Evolutionary conservation across 257 asterid genomes (phyloP), one percentile per base, ranked within the genome.

Genomic region (Echites panduratus): DNA sequence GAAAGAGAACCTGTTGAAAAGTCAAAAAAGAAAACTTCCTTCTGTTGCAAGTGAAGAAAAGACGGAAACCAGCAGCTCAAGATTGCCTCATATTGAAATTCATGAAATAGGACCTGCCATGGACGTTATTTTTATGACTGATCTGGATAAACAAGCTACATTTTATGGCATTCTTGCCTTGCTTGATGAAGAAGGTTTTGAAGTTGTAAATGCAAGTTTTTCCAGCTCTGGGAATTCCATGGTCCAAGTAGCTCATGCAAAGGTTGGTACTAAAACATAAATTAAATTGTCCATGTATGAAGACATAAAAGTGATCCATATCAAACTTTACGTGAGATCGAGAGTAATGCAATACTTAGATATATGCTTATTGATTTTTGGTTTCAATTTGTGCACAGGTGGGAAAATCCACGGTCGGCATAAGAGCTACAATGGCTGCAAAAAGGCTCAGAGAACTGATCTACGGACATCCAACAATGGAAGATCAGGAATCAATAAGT

Each of bases 31-130:
- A 49, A 40, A 70, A 5, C 29, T 11, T n/a, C 68, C 82, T 47
- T 17, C 65, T 62, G 19, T 10, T 38, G 67, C 77, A 5, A 10
- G 5, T 58, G 84, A 73, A n/a, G 71, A 52, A 19, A 38, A 10
- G 2, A 10, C 13, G 12, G 64, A 61, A 69, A 43, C 43, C 27
- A 75, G 27, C 27, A 64, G 19, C 10, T 50, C 57, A 68, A 70
- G 27, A 11, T 10, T 75, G 9, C 78, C 85, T 26, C 29, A 56
- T 45, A 24, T 87, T 53, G 79, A 87, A 78, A 52, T 85, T 73
- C 90, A 84, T 7, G 78, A 87, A 14, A 41, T 88, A 83, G 85
- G 84, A 4, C 84, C 83, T n/a, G 56, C 75, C 40, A 58, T 81
- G 70, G 77, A 74, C 68, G 76, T 79, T 16, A 38, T 86, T 48